A percentile compares a stretch with the other conserved stretches of the same genome.
Conservation (phyloP, 805 yeast species). For the Saturnispora dispora region DNA sequence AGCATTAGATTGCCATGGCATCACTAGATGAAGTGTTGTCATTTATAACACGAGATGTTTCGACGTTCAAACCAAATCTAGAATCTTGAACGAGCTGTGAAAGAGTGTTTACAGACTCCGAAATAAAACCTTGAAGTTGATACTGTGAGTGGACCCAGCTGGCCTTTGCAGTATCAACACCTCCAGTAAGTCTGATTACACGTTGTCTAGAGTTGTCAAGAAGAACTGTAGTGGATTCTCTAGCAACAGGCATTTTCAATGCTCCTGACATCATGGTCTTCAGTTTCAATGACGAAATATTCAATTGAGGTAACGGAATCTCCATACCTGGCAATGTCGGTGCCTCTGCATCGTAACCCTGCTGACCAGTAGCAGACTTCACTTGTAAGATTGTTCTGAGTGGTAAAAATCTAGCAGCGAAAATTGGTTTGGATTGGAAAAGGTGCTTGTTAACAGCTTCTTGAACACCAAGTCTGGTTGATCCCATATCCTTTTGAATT, state of each 20-base stretch:
- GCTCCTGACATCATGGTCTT: conserved; percentile 52
- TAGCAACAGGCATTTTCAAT: conserved; percentile 50
- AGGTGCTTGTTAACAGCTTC: conserved; percentile 77
- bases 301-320: conserved; percentile 65
- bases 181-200: conserved; percentile 75
- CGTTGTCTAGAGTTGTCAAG: conserved; percentile 42
- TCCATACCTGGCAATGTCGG: conserved; percentile 65
- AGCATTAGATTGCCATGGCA: conserved; percentile 4
- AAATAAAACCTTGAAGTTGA: conserved; percentile 44
- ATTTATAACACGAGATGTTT: conserved; percentile 54
- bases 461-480: conserved; percentile 63
- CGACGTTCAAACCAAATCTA: conserved; percentile 59
- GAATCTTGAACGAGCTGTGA: conserved; percentile 54
- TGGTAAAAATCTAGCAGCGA: conserved; percentile 65
- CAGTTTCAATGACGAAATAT: conserved; percentile 59
- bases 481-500: conserved; percentile 47
- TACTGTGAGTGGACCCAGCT: conserved; percentile 81
- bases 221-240: conserved; percentile 72
- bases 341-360: conserved; percentile 57
- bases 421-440: conserved; percentile 64
- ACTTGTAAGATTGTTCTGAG: conserved; percentile 52
- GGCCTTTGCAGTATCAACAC: conserved; percentile 56
- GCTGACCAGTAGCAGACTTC: conserved; percentile 57
- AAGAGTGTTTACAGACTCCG: conserved; percentile 43
- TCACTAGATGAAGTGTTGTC: conserved; percentile 9